phyloP scores from a whole-genome alignment of 306 rosid species.

The Quercus glauca region DNA sequence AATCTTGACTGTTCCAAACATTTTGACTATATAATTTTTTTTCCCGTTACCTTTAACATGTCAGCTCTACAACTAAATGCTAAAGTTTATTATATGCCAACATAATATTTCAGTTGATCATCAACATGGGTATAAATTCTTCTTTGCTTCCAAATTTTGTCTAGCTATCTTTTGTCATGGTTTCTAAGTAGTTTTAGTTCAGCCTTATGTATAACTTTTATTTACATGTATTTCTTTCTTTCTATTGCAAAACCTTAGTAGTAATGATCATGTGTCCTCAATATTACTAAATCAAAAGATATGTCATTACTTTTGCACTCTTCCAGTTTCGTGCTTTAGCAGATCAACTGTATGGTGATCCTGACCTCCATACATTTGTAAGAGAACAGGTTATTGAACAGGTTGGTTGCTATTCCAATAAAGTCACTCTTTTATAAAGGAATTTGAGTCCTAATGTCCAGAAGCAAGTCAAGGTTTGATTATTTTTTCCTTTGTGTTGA shows the following conservation, averaged over 20 bases:
- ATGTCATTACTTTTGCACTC: constrained; percentile 25
- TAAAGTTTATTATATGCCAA: no score
- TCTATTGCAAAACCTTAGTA: background rate
- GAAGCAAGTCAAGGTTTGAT: background rate
- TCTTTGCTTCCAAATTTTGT: no score
- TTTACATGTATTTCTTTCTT: background rate
- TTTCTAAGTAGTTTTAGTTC: background rate
- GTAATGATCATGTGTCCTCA: background rate
- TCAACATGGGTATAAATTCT: no score
- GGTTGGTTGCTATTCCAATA: constrained; percentile 37
- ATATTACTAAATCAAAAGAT: constrained; percentile 6
- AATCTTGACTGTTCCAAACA: no score
- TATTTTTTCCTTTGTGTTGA: background rate
- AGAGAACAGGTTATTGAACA: constrained; percentile 71
- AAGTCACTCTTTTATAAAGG: background rate
- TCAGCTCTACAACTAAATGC: no score
- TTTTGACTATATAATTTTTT: no score
- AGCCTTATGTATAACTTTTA: background rate
- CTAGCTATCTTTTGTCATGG: no score
- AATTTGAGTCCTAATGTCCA: constrained; percentile 7
- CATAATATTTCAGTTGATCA: no score
- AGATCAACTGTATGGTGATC: constrained; percentile 86
- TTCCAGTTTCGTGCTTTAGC: constrained; percentile 87
- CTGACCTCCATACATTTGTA: constrained; percentile 68
- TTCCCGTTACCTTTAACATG: no score